These are phyloP conservation scores for Candida maris DNA, from an alignment of 805 yeast genomes.

Conservation along the genomic window DNA sequence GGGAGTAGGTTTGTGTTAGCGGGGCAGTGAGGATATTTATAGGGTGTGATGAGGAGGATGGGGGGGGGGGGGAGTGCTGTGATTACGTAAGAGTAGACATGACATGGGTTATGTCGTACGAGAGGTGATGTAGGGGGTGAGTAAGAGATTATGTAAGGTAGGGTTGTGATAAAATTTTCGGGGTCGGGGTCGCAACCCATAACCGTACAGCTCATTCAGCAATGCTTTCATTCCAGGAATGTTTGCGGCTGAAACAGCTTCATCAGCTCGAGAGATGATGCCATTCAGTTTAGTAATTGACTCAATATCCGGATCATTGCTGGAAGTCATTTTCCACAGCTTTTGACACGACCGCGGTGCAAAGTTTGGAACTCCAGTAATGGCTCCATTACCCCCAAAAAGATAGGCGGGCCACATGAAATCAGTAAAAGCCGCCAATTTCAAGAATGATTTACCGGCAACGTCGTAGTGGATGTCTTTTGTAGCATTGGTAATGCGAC, in stretches of 20 bases:
- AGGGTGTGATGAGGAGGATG: too few relatives aligned
- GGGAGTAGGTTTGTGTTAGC: too few relatives aligned
- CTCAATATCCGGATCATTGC: constrained; percentile 4
- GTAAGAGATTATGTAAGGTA: too few relatives aligned
- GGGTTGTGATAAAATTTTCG: too few relatives aligned
- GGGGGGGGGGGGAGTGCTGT: too few relatives aligned
- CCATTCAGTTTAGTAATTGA: constrained; percentile 9
- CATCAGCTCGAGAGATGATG: constrained; percentile 15
- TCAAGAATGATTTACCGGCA: constrained; percentile 11
- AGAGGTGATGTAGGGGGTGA: too few relatives aligned
- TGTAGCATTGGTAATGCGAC: constrained; percentile 12
- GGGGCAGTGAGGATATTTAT: too few relatives aligned
- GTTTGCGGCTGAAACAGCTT: constrained; percentile 13
- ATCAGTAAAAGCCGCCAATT: constrained; percentile 16
- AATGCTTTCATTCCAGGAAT: constrained; percentile 16
- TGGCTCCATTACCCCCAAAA: constrained; percentile 18
- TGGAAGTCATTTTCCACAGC: constrained; percentile 11
- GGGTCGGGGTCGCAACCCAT: too few relatives aligned
- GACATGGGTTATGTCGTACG: too few relatives aligned
- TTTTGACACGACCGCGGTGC: constrained; percentile 16
- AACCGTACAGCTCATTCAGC: constrained; percentile 9
- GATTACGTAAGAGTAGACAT: too few relatives aligned
- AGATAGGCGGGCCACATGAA: constrained; percentile 14
- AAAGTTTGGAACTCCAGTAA: constrained; percentile 18
- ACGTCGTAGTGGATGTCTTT: constrained; percentile 2